phyloP scores from a whole-genome alignment of 2,329 filamentous ascomycete species.

The Venturiaceae sp. region DNA sequence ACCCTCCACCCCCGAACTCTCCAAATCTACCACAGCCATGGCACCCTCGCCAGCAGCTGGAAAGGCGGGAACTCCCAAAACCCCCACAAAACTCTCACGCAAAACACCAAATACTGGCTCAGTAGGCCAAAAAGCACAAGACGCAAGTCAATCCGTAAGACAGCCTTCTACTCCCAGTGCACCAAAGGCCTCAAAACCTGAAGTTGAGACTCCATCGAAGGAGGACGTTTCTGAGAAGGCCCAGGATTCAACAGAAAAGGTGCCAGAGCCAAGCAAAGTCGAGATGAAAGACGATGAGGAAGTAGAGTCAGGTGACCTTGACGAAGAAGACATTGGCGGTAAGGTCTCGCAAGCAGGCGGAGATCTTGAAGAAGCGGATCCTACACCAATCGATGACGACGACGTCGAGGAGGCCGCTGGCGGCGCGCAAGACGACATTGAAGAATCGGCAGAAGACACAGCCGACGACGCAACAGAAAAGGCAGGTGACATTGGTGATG shows the following conservation, averaged over 20 bases:
- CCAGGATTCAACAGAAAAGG: constrained; percentile 17
- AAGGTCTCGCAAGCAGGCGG: constrained; percentile 38
- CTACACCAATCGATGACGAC: constrained; percentile 18
- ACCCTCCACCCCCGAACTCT: neutral
- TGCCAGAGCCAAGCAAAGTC: constrained; percentile 20
- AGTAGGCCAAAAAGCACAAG: constrained; percentile 28
- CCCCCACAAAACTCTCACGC: constrained; percentile 40
- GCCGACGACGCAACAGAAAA: constrained; percentile 36
- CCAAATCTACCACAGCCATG: constrained; percentile 23
- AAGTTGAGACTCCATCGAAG: constrained; percentile 24
- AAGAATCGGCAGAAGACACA: constrained; percentile 30
- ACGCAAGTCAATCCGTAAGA: constrained; percentile 5
- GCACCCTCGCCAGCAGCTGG: constrained; percentile 41
- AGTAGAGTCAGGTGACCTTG: constrained; percentile 9
- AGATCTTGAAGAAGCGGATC: constrained; percentile 28
- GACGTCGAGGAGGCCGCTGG: constrained; percentile 23
- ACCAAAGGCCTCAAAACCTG: constrained; percentile 20
- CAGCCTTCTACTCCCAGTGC: constrained; percentile 14
- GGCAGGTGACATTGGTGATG: constrained; percentile 24
- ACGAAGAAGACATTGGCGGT: constrained; percentile 15
- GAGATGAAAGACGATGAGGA: constrained; percentile 26
- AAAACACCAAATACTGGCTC: constrained; percentile 26
- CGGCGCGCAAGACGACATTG: constrained; percentile 14
- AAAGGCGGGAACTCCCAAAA: constrained; percentile 38
- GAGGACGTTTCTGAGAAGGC: constrained; percentile 20